Base-by-base conservation (phyloP, 805 yeast genomes). In the Cyberlindnera maclurae region DNA sequence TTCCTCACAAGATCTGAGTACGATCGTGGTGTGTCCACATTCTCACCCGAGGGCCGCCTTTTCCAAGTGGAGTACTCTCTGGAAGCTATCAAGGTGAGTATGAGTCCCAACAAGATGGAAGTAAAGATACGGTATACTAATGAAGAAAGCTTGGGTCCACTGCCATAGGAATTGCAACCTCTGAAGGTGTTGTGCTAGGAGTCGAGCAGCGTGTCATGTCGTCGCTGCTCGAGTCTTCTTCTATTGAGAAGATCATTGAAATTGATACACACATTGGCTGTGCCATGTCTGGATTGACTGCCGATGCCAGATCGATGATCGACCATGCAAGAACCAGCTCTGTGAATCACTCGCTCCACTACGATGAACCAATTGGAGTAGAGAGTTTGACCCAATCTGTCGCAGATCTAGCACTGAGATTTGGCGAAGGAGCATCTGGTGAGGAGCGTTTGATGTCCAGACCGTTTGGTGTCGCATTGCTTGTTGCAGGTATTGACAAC, bases 1-100 rank as follows among this genome's bases (percentile, higher is more conserved):
- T 93, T 93, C 66, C 75, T 93, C 51, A 93, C 99, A n/a, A 83
- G 99, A 80, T 84, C 95, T 67, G 99, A 93, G 71, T 93, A 93
- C 63, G 99, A 93, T 61, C 83, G 99, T 63, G 99, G 98, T 47
- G 98, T 93, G 36, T 83, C 94, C 57, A 94, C 99, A 8, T 93
- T 94, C 63, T 89, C 97, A 2, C 99, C 99, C 18, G 98, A 94
- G 62, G 99, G 99, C 18, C 83, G 99, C 59, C 69, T 93, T 45
- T 93, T 93, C 68, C 98, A 93, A 66, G 98, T 93, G 32, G 98
- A 93, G 62, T 93, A 93, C 62, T 93, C 98, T 9, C 68, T 93
- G 41, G 98, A 93, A 63, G 98, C 98, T 34, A 93, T 93, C 63
- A 93, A 93, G 58, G 71, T 82, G 43, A 57, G 75, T 46, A 15